These are phyloP conservation scores for Ceratobasidium sp. DNA, from an alignment of 1,284 basidiomycete genomes.

Conservation along the genomic window DNA sequence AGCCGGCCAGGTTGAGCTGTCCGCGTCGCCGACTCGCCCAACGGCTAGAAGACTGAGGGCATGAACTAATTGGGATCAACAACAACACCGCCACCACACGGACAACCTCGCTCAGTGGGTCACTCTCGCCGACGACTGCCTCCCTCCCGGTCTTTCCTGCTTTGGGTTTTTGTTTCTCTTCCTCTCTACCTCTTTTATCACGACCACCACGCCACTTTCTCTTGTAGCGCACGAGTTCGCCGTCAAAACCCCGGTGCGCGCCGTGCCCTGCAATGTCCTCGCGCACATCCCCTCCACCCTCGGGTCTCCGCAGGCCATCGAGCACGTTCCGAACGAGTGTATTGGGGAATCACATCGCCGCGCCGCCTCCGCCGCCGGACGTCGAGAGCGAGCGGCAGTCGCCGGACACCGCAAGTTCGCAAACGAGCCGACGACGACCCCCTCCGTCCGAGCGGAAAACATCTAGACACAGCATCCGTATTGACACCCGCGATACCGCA, in stretches of 20 bases:
- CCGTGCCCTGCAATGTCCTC: slow-evolving; percentile 23
- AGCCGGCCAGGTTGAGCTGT: too few species aligned
- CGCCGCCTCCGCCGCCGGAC: slow-evolving; percentile 17
- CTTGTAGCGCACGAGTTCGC: slow-evolving; percentile 17
- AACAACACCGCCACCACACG: slow-evolving; percentile 22
- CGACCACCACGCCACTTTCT: too few species aligned
- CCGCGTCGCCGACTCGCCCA: background rate
- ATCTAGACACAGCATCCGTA: slow-evolving; percentile 34
- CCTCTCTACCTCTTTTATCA: too few species aligned
- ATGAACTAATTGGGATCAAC: slow-evolving; percentile 18
- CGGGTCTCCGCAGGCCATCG: slow-evolving; percentile 21
- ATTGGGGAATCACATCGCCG: slow-evolving; percentile 19
- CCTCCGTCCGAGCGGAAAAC: slow-evolving; percentile 12
- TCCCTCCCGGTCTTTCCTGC: too few species aligned
- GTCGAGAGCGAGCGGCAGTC: slow-evolving; percentile 11
- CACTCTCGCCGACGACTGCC: slow-evolving; percentile 24
- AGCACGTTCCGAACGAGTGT: slow-evolving; percentile 31
- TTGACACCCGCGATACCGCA: slow-evolving; percentile 9
- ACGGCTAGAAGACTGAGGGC: slow-evolving; percentile 1
- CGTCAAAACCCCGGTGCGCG: slow-evolving; percentile 37
- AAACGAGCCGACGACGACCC: slow-evolving; percentile 1
- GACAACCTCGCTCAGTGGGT: too few species aligned
- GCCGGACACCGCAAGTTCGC: background rate
- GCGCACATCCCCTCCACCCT: slow-evolving; percentile 25
- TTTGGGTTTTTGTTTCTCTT: too few species aligned